A percentile compares a stretch with the other conserved stretches of the same genome.
Evolutionary conservation across 805 yeast species (phyloP).

Genomic region (Danielia reshetovae): DNA sequence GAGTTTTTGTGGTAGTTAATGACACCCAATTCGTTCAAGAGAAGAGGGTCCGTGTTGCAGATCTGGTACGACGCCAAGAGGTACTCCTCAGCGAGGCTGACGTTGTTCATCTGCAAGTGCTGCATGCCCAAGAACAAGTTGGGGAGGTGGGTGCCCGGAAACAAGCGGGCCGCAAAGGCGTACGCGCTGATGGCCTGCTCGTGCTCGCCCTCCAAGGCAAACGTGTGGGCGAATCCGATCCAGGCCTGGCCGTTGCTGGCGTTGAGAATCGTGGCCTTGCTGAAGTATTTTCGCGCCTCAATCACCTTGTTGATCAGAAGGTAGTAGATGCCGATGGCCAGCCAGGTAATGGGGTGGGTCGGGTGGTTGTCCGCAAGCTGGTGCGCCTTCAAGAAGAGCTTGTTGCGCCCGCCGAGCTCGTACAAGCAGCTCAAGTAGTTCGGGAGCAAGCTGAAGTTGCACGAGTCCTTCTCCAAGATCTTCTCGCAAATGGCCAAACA

Average conservation of each 20-base stretch:
- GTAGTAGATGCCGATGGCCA: slow-evolving; percentile 89
- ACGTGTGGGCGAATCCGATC: slow-evolving; percentile 98
- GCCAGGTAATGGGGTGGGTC: slow-evolving; percentile 79
- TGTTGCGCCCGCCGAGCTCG: slow-evolving; percentile 80
- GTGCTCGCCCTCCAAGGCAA: slow-evolving; percentile 97
- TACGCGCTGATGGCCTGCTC: slow-evolving; percentile 98
- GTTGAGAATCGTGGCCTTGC: slow-evolving; percentile 81
- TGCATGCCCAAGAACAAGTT: slow-evolving; percentile 93
- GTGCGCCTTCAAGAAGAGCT: slow-evolving; percentile 76
- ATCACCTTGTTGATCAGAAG: slow-evolving; percentile 64
- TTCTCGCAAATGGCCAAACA: slow-evolving; percentile 73
- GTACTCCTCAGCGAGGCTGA: slow-evolving; percentile 82
- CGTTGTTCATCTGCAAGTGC: slow-evolving; percentile 81
- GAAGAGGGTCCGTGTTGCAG: slow-evolving; percentile 81
- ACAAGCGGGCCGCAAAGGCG: slow-evolving; percentile 89
- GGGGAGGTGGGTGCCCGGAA: slow-evolving; percentile 89
- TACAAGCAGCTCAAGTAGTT: slow-evolving; percentile 77
- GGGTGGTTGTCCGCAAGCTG: slow-evolving; percentile 84
- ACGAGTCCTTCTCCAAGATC: slow-evolving; percentile 56
- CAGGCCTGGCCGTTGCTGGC: slow-evolving; percentile 94
- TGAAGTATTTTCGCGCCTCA: slow-evolving; percentile 84
- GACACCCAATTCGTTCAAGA: slow-evolving; percentile 91
- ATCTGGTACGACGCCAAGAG: slow-evolving; percentile 68
- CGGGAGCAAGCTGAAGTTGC: slow-evolving; percentile 70
- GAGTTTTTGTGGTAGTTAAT: slow-evolving; percentile 76